Conservation (phyloP, 139 green algal genomes). For the Picochlorum sp. region DNA sequence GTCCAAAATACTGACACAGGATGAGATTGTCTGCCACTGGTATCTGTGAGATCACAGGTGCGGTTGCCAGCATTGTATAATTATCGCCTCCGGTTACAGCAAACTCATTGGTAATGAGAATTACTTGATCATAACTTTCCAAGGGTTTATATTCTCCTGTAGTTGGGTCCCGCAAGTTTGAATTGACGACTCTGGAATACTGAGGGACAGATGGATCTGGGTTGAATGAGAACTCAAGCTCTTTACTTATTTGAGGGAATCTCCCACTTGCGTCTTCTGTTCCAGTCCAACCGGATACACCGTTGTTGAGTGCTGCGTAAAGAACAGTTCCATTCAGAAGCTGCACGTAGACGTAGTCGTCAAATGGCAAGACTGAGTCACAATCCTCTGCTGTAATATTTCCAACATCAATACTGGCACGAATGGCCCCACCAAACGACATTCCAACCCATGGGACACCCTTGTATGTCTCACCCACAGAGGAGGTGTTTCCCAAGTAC, state of each 20-base stretch:
- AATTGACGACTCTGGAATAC: neutral
- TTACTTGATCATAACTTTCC: neutral
- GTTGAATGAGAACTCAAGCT: neutral
- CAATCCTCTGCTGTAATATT: neutral
- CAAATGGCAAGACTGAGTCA: neutral
- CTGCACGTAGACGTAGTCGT: neutral
- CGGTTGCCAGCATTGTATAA: neutral
- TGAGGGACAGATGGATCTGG: neutral
- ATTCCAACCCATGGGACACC: neutral
- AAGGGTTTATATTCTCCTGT: neutral
- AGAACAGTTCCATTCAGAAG: neutral
- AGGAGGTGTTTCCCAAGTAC: neutral
- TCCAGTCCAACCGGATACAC: neutral
- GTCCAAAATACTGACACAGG: neutral
- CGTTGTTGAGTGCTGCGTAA: neutral
- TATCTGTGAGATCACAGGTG: neutral
- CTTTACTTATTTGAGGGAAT: slow-evolving; percentile 1
- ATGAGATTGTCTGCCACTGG: neutral
- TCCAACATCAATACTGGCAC: neutral
- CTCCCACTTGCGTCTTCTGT: neutral
- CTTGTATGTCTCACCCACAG: neutral
- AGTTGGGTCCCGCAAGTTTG: neutral
- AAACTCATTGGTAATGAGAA: slow-evolving; percentile 1
- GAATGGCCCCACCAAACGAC: neutral
- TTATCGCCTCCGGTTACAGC: neutral